A percentile compares a stretch with the other conserved stretches of the same genome.
phyloP scores from a whole-genome alignment of 2,329 filamentous ascomycete genomes.

The Xylariales sp. region DNA sequence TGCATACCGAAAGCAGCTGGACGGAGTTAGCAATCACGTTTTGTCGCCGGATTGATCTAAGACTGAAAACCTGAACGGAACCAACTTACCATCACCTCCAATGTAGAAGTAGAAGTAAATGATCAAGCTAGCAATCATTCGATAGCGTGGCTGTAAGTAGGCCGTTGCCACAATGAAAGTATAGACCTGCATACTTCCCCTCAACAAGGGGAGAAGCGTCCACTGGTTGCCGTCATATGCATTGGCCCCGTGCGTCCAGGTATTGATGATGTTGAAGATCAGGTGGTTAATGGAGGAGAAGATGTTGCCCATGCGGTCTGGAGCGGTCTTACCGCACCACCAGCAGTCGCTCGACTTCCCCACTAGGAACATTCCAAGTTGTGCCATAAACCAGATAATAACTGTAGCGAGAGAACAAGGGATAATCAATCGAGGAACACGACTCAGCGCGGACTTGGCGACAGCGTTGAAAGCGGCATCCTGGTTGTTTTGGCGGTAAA shows the following conservation, averaged over 20 bases:
- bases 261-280: conserved; percentile 58
- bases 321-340: conserved; percentile 66
- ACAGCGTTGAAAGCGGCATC: conserved; percentile 65
- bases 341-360: conserved; percentile 68
- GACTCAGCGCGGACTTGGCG: conserved; percentile 67
- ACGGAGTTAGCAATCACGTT: conserved; percentile 30
- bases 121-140: conserved; percentile 59
- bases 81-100: conserved; percentile 48
- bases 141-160: conserved; percentile 60
- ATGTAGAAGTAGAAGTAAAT: conserved; percentile 64
- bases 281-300: conserved; percentile 58
- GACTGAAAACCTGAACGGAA: not conserved
- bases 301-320: conserved; percentile 54
- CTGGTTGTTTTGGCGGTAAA: conserved; percentile 64
- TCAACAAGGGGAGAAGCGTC: conserved; percentile 66
- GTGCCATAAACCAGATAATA: conserved; percentile 64
- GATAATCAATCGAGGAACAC: conserved; percentile 68
- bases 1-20: conserved; percentile 64
- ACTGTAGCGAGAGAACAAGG: conserved; percentile 66
- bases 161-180: conserved; percentile 63
- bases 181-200: conserved; percentile 66
- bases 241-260: conserved; percentile 64
- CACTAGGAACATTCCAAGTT: conserved; percentile 67
- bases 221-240: conserved; percentile 69
- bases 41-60: not conserved